These are phyloP conservation scores for Penicillium bialowiezense DNA, from an alignment of 495 filamentous ascomycete species.

Conservation along the genomic window DNA sequence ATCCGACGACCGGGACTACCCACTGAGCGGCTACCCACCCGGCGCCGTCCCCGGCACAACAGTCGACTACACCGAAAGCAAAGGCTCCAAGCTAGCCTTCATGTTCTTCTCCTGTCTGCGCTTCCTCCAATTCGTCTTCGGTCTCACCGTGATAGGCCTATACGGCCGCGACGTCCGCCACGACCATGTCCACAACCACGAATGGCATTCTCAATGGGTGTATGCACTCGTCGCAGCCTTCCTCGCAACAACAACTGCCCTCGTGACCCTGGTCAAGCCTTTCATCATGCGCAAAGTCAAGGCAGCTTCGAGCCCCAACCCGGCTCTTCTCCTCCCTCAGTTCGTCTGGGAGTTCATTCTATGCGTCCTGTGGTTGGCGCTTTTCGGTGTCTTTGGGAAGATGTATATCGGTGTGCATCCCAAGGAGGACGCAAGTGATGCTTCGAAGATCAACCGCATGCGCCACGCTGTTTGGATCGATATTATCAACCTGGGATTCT, in stretches of 20 bases:
- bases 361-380: conserved; percentile 68
- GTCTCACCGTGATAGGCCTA: conserved; percentile 70
- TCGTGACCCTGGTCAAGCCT: conserved; percentile 58
- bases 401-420: conserved; percentile 70
- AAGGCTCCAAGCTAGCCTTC: conserved; percentile 6
- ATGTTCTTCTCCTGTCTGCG: conserved; percentile 48
- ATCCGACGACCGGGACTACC: conserved; percentile 11
- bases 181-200: conserved; percentile 47
- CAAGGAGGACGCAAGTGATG: conserved; percentile 42
- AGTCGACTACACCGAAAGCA: conserved; percentile 13
- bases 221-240: conserved; percentile 67
- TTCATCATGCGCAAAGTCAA: conserved; percentile 41
- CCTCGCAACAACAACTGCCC: conserved; percentile 57
- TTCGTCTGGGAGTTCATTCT: conserved; percentile 71
- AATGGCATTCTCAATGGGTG: conserved; percentile 67
- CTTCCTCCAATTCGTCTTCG: conserved; percentile 70
- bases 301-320: conserved; percentile 17
- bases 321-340: conserved; percentile 26
- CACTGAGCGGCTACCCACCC: conserved; percentile 21
- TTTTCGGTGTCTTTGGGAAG: conserved; percentile 81
- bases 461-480: conserved; percentile 86
- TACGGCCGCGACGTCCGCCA: conserved; percentile 70
- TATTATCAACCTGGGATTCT: conserved; percentile 67
- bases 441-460: conserved; percentile 61
- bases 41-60: conserved; percentile 19